Base-by-base conservation (phyloP, 2,329 filamentous ascomycete species). In the Pseudocercospora macadamiae region DNA sequence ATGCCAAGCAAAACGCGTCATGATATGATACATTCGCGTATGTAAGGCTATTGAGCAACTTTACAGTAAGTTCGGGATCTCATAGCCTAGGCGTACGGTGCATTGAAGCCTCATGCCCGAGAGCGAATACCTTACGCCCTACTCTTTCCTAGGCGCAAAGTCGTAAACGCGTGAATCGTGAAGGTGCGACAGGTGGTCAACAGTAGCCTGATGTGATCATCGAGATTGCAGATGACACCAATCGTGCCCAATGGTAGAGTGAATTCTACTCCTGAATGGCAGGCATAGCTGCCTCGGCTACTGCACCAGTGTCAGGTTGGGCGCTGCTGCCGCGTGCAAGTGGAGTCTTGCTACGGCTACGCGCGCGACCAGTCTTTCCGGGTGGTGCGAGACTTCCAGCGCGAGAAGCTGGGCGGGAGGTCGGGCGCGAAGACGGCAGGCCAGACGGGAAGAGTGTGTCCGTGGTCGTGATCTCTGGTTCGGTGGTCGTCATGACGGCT, bases 341-440 rank as follows among this genome's bases (percentile, higher is more conserved):
- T 14, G 60, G 64, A 39, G 58, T 64, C 26, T 45, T 57, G 52
- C 54, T 64, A 21, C 61, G 57, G 26, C 49, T 59, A 30, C 62
- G 64, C 54, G 37, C 53, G 21, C 54, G 48, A 3, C 5, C 51
- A 14, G 7, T 3, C 47, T 49, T 49, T 4, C 30, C 25, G 12
- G 55, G 54, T 18, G 62, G 51, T 12, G 49, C 59, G 18, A 60
- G 55, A 30, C 54, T 59, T 16, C 59, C 51, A 18, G 56, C 56
- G 28, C 60, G 60, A 16, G 60, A 65, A 8, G 14, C 23, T 36
- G 54, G 55, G 37, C 60, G 61, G 45, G 63, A 65, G 16, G 57
- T 48, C 42, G 61, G 56, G 10, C 61, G 59, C 7, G 61, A 64
- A 8, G 58, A 59, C 9, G 51, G 14, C 21, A 28, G 28, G 32